Base-by-base conservation (phyloP, 805 yeast genomes). In the Kuraishia hungarica region DNA sequence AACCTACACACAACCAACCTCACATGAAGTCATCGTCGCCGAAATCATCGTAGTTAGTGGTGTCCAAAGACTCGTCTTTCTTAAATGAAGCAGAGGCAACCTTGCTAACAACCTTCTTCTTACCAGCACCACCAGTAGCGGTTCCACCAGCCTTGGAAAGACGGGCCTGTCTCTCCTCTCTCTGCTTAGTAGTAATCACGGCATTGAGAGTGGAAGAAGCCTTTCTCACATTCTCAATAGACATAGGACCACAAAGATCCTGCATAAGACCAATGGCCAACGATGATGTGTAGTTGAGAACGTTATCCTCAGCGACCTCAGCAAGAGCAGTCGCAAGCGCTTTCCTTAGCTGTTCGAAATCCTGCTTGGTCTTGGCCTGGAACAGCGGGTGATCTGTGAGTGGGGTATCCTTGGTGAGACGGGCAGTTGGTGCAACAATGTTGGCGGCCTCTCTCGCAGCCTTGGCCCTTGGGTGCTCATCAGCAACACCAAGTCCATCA, bases 51-150 rank as follows among this genome's bases (percentile, higher is more conserved):
- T 75, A 76, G 56, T 71, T 73, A 60, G 73, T 77, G 67, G 80
- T 72, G 58, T 79, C 88, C 60, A 82, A 83, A 47, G 78, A 76
- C 53, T 74, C 75, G 64, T 85, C 90, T 71, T 86, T 86, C 77
- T 85, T 87, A 72, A 78, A 78, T 10, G 66, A 66, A 3, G 72
- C 67, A 39, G 72, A 67, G 52, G 81, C 82, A 53, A 87, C 76
- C 68, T 85, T 86, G 55, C 83, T 79, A n/a, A 51, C 72, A 56
- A 89, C 86, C 72, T 92, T 93, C 82, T 87, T 87, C 81, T 92
- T 91, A 72, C 96, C 96, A 46, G 96, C 94, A 68, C 97, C 97
- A 64, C 96, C 96, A 23, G 89, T 81, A 47, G 93, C 82, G 26
- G 96, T 87, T 60, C 93, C 94, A 59, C 94, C 93, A 55, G 89